Conservation (phyloP, 257 asterid genomes). For the Gentiana dahurica region DNA sequence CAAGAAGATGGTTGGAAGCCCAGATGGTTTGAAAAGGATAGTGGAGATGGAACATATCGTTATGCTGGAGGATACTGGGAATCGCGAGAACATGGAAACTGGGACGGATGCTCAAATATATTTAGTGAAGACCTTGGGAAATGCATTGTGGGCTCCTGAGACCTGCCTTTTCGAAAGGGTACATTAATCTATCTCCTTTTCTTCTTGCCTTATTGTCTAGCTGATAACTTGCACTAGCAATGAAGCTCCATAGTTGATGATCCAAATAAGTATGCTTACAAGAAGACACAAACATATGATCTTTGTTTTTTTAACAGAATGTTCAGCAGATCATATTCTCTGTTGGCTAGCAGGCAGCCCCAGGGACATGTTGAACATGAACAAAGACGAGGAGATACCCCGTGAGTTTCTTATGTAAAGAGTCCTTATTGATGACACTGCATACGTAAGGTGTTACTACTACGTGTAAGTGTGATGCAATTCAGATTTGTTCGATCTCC, state of each 20-base stretch:
- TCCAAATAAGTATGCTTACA: background rate
- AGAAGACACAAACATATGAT: background rate
- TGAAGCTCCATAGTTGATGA: too few relatives aligned
- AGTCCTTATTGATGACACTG: too few relatives aligned
- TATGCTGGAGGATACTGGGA: conserved; percentile 88
- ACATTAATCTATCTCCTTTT: conserved; percentile 1
- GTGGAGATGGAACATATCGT: conserved; percentile 51
- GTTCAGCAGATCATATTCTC: too few relatives aligned
- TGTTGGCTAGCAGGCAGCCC: too few relatives aligned
- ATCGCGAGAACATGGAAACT: conserved; percentile 56
- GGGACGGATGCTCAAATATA: conserved; percentile 71
- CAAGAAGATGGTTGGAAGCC: conserved; percentile 97
- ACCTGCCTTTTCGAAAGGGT: conserved; percentile 19
- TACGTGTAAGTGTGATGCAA: too few relatives aligned
- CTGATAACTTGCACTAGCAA: background rate
- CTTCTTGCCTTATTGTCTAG: background rate
- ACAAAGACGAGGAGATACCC: too few relatives aligned
- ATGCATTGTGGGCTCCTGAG: conserved; percentile 38
- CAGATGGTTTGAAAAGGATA: conserved; percentile 60
- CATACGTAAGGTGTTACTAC: too few relatives aligned
- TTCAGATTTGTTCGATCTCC: too few relatives aligned
- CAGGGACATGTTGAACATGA: too few relatives aligned
- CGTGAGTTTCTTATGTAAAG: too few relatives aligned
- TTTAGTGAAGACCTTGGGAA: conserved; percentile 40
- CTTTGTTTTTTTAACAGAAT: too few relatives aligned